These are phyloP conservation scores for Coemansia sp. DNA, from an alignment of 192 early-diverging fungal species.

Conservation along the genomic window DNA sequence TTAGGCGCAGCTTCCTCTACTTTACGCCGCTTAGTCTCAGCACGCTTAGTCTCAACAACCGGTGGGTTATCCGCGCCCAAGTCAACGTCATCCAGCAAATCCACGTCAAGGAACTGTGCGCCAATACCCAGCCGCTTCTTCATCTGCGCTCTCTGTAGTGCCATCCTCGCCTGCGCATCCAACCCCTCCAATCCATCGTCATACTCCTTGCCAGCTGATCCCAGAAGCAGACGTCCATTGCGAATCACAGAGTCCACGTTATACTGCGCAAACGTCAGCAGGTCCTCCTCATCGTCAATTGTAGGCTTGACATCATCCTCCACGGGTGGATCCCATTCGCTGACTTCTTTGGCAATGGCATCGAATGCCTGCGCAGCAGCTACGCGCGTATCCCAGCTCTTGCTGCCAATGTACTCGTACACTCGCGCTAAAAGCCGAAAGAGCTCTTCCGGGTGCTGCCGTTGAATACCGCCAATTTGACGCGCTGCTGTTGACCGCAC, in stretches of 20 bases:
- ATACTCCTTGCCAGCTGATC: slow-evolving; percentile 91
- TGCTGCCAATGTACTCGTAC: slow-evolving; percentile 75
- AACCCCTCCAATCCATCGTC: slow-evolving; percentile 77
- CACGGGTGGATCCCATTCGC: slow-evolving; percentile 76
- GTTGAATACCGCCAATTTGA: slow-evolving; percentile 94
- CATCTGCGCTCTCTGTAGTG: slow-evolving; percentile 81
- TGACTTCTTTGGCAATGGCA: slow-evolving; percentile 88
- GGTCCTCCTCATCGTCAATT: slow-evolving; percentile 48
- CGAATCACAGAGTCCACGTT: slow-evolving; percentile 82
- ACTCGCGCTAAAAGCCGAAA: slow-evolving; percentile 76
- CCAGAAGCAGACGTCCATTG: slow-evolving; percentile 78
- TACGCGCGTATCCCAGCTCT: slow-evolving; percentile 93
- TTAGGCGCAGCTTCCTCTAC: slow-evolving; percentile 16
- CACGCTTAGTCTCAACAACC: slow-evolving; percentile 18
- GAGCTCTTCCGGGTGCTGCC: slow-evolving; percentile 91
- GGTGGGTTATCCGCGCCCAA: slow-evolving; percentile 41
- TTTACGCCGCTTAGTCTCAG: no score
- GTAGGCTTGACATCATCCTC: slow-evolving; percentile 17
- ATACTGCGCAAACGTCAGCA: slow-evolving; percentile 78
- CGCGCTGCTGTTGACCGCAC: slow-evolving; percentile 91
- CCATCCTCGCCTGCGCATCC: slow-evolving; percentile 82
- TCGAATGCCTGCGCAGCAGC: slow-evolving; percentile 94
- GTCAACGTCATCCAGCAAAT: slow-evolving; percentile 86
- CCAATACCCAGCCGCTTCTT: slow-evolving; percentile 84
- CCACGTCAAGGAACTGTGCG: slow-evolving; percentile 88